Conservation (phyloP, 2,329 filamentous ascomycete genomes). For the Talaromyces sp. region DNA sequence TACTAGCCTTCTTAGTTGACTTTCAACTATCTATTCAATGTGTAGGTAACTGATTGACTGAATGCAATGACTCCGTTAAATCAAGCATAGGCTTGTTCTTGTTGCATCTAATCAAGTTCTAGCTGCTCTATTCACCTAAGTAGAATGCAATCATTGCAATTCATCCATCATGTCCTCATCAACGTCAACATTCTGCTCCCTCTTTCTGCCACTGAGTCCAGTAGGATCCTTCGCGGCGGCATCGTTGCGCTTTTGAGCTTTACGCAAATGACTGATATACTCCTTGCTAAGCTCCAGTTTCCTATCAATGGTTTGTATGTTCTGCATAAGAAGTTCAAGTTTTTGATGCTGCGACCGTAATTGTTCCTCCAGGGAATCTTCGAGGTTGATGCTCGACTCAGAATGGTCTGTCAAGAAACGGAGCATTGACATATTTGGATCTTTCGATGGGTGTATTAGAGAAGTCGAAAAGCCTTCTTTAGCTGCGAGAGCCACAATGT, state of each 20-base stretch:
- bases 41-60: not conserved
- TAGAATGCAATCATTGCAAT: conserved; percentile 18
- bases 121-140: not conserved
- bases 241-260: conserved; percentile 37
- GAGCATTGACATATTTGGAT: conserved; percentile 44
- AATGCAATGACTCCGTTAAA: not conserved
- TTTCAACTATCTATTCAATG: not conserved
- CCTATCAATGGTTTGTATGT: conserved; percentile 51
- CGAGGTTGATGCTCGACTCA: conserved; percentile 31
- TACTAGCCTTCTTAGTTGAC: no score
- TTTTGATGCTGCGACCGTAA: conserved; percentile 48
- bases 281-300: conserved; percentile 55
- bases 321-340: conserved; percentile 47
- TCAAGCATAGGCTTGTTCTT: not conserved
- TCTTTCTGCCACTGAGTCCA: conserved; percentile 11
- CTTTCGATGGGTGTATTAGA: conserved; percentile 40
- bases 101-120: not conserved
- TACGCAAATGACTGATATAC: conserved; percentile 51
- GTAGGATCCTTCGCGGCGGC: conserved; percentile 19
- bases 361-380: conserved; percentile 34
- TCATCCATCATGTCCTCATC: conserved; percentile 41
- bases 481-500: conserved; percentile 44
- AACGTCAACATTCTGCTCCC: conserved; percentile 21
- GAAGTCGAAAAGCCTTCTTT: conserved; percentile 48
- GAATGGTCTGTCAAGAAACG: conserved; percentile 45